These are phyloP conservation scores for Citrus sinensis DNA, from an alignment of 345 rosid species.

Conservation along the genomic window DVS_A1.0 CM039164.1:27829001-27829500, in stretches of 20 bases:
- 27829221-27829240: neutral
- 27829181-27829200: conserved; percentile 76
- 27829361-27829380: conserved; percentile 65
- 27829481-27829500: neutral
- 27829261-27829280: neutral
- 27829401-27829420: conserved; percentile 35
- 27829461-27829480: too few relatives aligned
- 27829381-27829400: conserved; percentile 40
- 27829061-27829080: conserved; percentile 65
- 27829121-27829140: neutral
- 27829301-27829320: neutral
- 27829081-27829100: conserved; percentile 6
- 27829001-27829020: conserved; percentile 88
- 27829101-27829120: neutral
- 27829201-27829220: conserved; percentile 7
- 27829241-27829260: neutral
- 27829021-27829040: conserved; percentile 71
- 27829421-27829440: neutral
- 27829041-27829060: conserved; percentile 70
- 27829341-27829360: conserved; percentile 77
- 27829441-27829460: neutral
- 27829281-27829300: neutral
- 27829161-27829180: conserved; percentile 74
- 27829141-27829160: too few relatives aligned
- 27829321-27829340: neutral